These are phyloP conservation scores for Umbelopsis sp. DNA, from an alignment of 192 early-diverging fungal species.

Conservation along the genomic window DNA sequence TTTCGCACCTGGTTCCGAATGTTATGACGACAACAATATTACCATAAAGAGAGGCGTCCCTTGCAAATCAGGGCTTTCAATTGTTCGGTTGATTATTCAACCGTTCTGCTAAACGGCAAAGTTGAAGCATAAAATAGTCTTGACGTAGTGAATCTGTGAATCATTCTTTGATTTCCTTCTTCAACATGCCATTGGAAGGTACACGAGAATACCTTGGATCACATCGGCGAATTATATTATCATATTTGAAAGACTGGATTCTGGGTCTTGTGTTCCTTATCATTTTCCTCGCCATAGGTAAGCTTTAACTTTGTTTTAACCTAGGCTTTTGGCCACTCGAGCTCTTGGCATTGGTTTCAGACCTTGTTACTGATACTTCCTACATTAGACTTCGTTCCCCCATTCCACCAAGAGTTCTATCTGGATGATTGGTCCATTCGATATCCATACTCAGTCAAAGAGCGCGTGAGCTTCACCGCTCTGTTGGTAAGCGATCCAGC, in stretches of 20 bases:
- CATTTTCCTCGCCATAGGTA: constrained; percentile 13
- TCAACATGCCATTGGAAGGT: neutral
- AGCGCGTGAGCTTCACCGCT: neutral
- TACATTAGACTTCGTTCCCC: neutral
- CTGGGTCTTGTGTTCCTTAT: neutral
- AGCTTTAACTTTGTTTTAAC: neutral
- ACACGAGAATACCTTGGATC: neutral
- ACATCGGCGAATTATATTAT: neutral
- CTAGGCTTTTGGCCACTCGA: too few species aligned
- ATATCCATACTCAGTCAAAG: constrained; percentile 13
- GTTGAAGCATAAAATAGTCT: neutral
- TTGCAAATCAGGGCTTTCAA: neutral
- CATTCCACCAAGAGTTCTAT: constrained; percentile 16
- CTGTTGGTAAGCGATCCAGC: neutral
- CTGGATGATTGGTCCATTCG: constrained; percentile 14
- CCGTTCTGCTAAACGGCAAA: neutral
- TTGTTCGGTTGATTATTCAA: neutral
- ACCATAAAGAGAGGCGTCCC: neutral
- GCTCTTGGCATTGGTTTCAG: too few species aligned
- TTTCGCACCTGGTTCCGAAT: neutral
- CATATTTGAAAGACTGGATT: constrained; percentile 9
- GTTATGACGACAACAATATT: neutral
- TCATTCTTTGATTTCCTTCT: neutral
- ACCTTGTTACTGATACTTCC: neutral
- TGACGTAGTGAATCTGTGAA: neutral